Evolutionary conservation across 495 filamentous ascomycete genomes (phyloP).

Genomic region (Penicillium canariense): DNA sequence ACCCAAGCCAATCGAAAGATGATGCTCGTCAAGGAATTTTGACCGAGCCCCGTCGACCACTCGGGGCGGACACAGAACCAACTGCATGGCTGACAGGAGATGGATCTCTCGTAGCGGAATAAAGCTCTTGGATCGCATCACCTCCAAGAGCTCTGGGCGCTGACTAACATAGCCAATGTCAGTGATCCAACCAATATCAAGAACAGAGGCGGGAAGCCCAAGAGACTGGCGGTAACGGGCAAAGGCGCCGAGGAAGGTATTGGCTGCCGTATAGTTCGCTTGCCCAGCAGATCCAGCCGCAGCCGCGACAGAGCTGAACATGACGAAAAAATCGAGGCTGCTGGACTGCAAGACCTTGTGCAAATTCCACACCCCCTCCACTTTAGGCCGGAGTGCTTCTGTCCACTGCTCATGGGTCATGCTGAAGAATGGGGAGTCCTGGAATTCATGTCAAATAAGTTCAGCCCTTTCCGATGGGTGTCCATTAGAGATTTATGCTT

Average conservation of each 20-base stretch:
- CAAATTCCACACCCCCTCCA: constrained; percentile 9
- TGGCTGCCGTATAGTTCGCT: constrained; percentile 26
- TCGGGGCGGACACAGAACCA: not conserved
- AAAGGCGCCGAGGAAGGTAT: constrained; percentile 28
- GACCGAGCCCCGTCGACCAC: not conserved
- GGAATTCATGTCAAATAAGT: not conserved
- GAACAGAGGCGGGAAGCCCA: constrained; percentile 14
- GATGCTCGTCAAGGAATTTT: not conserved
- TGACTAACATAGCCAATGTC: constrained; percentile 7
- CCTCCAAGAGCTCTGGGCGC: not conserved
- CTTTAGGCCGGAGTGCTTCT: not conserved
- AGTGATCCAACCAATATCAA: not conserved
- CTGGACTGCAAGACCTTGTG: not conserved
- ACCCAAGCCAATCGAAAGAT: not conserved
- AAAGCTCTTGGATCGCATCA: not conserved
- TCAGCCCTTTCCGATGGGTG: not conserved
- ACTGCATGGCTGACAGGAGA: not conserved
- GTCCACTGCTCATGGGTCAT: constrained; percentile 1
- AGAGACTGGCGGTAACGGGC: constrained; percentile 16
- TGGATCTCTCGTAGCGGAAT: not conserved
- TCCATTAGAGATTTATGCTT: not conserved
- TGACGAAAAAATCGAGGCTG: constrained; percentile 11
- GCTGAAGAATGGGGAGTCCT: not conserved
- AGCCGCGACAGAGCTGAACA: constrained; percentile 16
- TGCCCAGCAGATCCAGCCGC: constrained; percentile 20